Evolutionary conservation across 495 filamentous ascomycete species (phyloP).

Genomic region (Glutinoglossum americanum): DNA sequence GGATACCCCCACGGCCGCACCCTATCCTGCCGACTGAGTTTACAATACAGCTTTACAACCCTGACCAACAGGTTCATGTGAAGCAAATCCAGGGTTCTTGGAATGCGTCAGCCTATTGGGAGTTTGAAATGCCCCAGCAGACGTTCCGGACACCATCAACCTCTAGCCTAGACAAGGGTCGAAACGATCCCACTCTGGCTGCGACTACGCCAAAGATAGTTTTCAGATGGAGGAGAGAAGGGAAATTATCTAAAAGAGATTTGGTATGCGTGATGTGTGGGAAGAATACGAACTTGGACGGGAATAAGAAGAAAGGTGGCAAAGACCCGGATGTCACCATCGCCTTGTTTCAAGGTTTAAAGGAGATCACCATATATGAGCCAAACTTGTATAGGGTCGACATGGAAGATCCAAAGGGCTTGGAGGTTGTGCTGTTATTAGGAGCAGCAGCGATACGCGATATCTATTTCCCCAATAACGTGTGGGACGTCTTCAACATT

Average conservation of each 20-base stretch:
- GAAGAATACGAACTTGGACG: conserved; percentile 38
- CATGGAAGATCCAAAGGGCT: conserved; percentile 81
- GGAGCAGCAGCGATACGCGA: conserved; percentile 70
- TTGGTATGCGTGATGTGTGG: conserved; percentile 65
- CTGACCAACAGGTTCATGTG: conserved; percentile 61
- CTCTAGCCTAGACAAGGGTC: conserved; percentile 55
- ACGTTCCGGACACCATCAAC: conserved; percentile 61
- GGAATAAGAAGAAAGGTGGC: conserved; percentile 40
- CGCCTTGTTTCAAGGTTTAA: conserved; percentile 47
- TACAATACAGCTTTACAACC: conserved; percentile 76
- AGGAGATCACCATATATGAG: conserved; percentile 72
- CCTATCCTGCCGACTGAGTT: conserved; percentile 62
- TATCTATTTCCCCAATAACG: conserved; percentile 43
- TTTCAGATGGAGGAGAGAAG: conserved; percentile 85
- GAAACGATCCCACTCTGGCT: conserved; percentile 40
- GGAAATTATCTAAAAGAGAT: conserved; percentile 64
- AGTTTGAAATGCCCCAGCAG: conserved; percentile 78
- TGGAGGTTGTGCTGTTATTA: conserved; percentile 75
- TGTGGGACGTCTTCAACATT: conserved; percentile 61
- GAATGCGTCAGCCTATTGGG: conserved; percentile 61
- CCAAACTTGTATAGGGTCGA: conserved; percentile 79
- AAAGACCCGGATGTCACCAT: conserved; percentile 89
- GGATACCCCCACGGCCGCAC: conserved; percentile 44
- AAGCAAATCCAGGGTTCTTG: conserved; percentile 50
- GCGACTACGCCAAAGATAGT: conserved; percentile 56